These are phyloP conservation scores for Sutorius eximius DNA, from an alignment of 1,284 basidiomycete species.

Conservation along the genomic window DNA sequence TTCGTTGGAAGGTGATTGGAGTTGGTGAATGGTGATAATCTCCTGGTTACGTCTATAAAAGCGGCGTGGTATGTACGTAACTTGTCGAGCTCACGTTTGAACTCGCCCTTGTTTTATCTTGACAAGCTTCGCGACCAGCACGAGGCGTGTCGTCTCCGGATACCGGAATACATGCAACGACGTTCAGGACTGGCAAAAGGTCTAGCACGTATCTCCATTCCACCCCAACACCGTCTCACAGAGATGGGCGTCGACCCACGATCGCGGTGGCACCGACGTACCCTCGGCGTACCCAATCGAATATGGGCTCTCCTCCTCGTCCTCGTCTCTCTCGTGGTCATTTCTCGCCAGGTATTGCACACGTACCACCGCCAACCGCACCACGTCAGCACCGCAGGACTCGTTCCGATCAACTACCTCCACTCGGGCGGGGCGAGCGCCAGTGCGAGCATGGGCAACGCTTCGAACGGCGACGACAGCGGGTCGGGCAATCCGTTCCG, in stretches of 20 bases:
- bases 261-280: constrained; percentile 55
- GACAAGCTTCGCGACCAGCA: constrained; percentile 1
- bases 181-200: constrained; percentile 46
- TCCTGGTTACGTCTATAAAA: too few species aligned
- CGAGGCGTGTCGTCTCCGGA: constrained; percentile 1
- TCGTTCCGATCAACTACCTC: constrained; percentile 69
- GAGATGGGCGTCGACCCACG: constrained; percentile 45
- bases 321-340: constrained; percentile 54
- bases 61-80: not conserved
- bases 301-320: constrained; percentile 68
- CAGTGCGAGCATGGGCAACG: constrained; percentile 35
- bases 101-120: not conserved
- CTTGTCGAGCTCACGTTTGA: not conserved
- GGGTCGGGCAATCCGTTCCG: constrained; percentile 69
- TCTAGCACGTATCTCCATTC: constrained; percentile 55
- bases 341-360: constrained; percentile 62
- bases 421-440: constrained; percentile 14
- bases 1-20: not conserved
- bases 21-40: not conserved
- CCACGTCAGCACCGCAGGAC: constrained; percentile 47
- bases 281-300: constrained; percentile 62
- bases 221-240: constrained; percentile 38
- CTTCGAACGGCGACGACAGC: constrained; percentile 49
- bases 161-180: constrained; percentile 51
- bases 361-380: constrained; percentile 33